Conservation (phyloP, 2,329 filamentous ascomycete species). For the Pseudovirgaria hyperparasitica region DNA sequence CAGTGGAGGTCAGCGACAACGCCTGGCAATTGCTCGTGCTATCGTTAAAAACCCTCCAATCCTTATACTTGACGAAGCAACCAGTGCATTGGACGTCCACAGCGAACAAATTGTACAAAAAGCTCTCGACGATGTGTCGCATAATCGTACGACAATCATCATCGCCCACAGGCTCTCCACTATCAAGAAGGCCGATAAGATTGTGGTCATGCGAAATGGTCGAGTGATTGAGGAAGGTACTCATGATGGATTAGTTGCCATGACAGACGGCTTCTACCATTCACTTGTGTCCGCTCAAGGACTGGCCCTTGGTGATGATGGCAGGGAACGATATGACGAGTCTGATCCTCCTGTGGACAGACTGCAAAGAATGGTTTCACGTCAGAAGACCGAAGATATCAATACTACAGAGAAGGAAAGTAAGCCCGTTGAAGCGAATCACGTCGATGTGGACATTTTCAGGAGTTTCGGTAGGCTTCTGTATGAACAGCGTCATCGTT, state of each 20-base stretch:
- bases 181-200: conserved; percentile 65
- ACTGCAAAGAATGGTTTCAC: not conserved
- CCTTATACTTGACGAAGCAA: conserved; percentile 65
- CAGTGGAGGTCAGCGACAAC: conserved; percentile 76
- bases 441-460: conserved; percentile 11
- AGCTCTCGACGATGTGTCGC: conserved; percentile 46
- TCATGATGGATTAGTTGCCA: conserved; percentile 55
- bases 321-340: conserved; percentile 5
- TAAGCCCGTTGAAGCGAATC: conserved; percentile 3
- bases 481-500: conserved; percentile 21
- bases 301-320: conserved; percentile 16
- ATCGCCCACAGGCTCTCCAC: conserved; percentile 68
- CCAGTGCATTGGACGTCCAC: conserved; percentile 49
- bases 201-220: conserved; percentile 63
- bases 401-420: conserved; percentile 7
- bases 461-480: conserved; percentile 20
- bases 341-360: conserved; percentile 7
- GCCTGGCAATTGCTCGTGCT: conserved; percentile 62
- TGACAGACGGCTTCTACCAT: conserved; percentile 51
- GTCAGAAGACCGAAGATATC: conserved; percentile 10
- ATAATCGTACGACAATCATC: conserved; percentile 58
- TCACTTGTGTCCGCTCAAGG: conserved; percentile 45
- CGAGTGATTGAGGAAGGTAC: conserved; percentile 60
- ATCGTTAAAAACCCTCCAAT: conserved; percentile 55
- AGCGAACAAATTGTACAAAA: conserved; percentile 43